These are phyloP conservation scores for Cutaneotrichosporon dermatis DNA, from an alignment of 1,284 basidiomycete species.

Conservation along the genomic window DNA sequence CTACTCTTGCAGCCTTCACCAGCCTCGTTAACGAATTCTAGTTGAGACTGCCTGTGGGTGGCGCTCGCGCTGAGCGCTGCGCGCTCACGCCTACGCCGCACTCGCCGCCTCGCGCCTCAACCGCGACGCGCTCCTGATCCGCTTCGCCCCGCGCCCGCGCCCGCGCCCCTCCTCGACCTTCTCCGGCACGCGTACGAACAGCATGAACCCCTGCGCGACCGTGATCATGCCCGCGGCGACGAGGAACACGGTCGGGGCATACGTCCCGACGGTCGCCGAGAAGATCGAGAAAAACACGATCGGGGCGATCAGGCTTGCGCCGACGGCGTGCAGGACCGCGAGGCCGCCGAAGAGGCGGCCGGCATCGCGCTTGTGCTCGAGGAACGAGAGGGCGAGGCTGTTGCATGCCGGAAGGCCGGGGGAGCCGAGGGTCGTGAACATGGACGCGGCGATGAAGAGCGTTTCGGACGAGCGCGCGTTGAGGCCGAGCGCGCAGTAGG, in stretches of 20 bases:
- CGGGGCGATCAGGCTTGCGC: slow-evolving; percentile 38
- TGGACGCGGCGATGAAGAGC: slow-evolving; percentile 36
- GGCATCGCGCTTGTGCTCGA: slow-evolving; percentile 37
- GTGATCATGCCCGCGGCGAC: slow-evolving; percentile 29
- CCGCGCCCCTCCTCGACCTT: background rate
- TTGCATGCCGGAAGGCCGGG: slow-evolving; percentile 37
- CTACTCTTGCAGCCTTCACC: no score
- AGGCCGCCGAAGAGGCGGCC: slow-evolving; percentile 47
- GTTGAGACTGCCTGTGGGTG: no score
- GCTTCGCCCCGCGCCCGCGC: background rate
- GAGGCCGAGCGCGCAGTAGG: slow-evolving; percentile 54
- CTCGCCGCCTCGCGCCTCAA: no score
- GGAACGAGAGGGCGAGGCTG: slow-evolving; percentile 43
- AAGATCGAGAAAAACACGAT: slow-evolving; percentile 41
- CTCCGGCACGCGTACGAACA: background rate
- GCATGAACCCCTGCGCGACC: slow-evolving; percentile 12
- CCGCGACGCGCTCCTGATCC: no score
- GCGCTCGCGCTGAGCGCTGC: no score
- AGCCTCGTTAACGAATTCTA: no score
- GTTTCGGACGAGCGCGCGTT: slow-evolving; percentile 13
- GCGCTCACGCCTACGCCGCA: no score
- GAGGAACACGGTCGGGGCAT: slow-evolving; percentile 41
- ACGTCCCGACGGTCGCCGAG: slow-evolving; percentile 37
- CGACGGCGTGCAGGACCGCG: slow-evolving; percentile 40
- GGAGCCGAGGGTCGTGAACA: slow-evolving; percentile 34